Evolutionary conservation across 2,329 filamentous ascomycete species (phyloP).

Genomic region (Cladosporium sp.): DNA sequence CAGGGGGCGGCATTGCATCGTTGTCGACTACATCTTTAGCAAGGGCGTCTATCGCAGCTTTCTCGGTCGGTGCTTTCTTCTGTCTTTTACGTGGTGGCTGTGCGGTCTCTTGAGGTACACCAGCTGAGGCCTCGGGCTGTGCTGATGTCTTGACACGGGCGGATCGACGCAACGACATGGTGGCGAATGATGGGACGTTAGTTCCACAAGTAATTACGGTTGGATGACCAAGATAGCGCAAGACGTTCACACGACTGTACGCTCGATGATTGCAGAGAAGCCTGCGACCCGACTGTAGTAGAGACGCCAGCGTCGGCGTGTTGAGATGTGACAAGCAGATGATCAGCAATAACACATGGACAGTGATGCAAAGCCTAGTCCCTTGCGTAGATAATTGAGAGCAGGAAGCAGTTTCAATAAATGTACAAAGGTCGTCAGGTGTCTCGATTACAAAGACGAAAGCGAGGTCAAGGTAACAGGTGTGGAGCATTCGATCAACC

Average conservation of each 20-base stretch:
- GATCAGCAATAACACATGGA: not conserved
- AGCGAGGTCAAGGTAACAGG: not conserved
- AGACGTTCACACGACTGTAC: not conserved
- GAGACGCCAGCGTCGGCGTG: not conserved
- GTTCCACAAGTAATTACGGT: not conserved
- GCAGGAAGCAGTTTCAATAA: not conserved
- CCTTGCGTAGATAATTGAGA: not conserved
- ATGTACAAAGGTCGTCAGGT: not conserved
- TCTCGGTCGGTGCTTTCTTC: slow-evolving; percentile 24
- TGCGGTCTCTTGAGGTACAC: slow-evolving; percentile 2
- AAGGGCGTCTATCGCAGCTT: slow-evolving; percentile 20
- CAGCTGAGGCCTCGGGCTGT: slow-evolving; percentile 4
- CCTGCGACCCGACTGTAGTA: not conserved
- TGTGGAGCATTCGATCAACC: slow-evolving; percentile 12
- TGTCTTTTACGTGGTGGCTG: slow-evolving; percentile 27
- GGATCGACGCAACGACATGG: slow-evolving; percentile 56
- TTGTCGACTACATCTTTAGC: slow-evolving; percentile 18
- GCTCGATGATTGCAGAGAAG: not conserved
- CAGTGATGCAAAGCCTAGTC: too few relatives aligned
- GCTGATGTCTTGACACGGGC: slow-evolving; percentile 41
- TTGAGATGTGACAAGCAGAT: not conserved
- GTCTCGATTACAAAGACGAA: not conserved
- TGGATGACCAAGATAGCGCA: not conserved
- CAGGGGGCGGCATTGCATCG: slow-evolving; percentile 33
- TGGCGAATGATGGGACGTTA: slow-evolving; percentile 12